Percentiles rank a stretch among this genome's conserved stretches.
Conservation (phyloP, 371 early-diverging fungal genomes). For the Catenaria anguillulae region DNA sequence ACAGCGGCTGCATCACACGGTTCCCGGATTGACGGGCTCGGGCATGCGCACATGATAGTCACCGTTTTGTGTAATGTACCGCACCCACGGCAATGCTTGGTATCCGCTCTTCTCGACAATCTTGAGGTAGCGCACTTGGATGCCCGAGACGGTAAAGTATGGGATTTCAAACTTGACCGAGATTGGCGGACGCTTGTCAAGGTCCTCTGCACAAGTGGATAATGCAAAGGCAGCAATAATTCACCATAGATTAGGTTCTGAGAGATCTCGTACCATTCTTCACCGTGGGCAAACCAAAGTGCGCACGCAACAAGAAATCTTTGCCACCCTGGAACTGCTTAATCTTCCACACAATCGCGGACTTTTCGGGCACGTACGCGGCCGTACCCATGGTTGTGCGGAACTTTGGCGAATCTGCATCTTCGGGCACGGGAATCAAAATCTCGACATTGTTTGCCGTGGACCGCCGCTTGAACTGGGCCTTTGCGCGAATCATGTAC, state of each 20-base stretch:
- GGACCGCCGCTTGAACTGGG: constrained; percentile 91
- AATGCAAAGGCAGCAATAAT: too few relatives aligned
- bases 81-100: constrained; percentile 95
- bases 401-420: constrained; percentile 93
- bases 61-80: constrained; percentile 96
- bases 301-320: constrained; percentile 87
- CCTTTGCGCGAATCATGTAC: constrained; percentile 89
- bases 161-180: constrained; percentile 96
- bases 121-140: constrained; percentile 96
- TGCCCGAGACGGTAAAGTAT: constrained; percentile 91
- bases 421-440: constrained; percentile 89
- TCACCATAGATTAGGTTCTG: too few relatives aligned
- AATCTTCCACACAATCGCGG: constrained; percentile 91
- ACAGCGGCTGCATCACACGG: constrained; percentile 23
- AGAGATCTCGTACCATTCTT: constrained; percentile 68
- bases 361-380: constrained; percentile 83
- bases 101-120: constrained; percentile 95
- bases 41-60: constrained; percentile 37
- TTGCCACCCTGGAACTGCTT: constrained; percentile 96
- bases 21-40: constrained; percentile 21
- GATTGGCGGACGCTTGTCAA: constrained; percentile 88
- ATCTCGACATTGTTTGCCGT: constrained; percentile 97
- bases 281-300: constrained; percentile 92
- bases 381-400: constrained; percentile 80
- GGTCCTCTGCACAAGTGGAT: constrained; percentile 65